Conservation (phyloP, 169 alveolate genomes). For the Eimeria sp. region DNA sequence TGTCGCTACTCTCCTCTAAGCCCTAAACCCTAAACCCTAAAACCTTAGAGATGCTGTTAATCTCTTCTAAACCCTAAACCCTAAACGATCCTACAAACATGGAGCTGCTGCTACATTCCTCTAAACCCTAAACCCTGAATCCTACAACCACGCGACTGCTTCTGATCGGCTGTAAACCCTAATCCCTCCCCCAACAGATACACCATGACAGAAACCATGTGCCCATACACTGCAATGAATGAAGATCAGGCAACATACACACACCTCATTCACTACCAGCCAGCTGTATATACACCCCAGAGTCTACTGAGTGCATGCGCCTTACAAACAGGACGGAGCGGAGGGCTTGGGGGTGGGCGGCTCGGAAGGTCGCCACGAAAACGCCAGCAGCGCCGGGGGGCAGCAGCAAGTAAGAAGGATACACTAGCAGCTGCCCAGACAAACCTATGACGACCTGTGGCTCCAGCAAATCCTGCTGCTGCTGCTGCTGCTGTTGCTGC, state of each 20-base stretch:
- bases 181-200: too few relatives aligned
- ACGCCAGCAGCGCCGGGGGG: slow-evolving; percentile 30
- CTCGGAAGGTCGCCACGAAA: slow-evolving; percentile 11
- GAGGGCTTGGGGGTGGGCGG: slow-evolving; percentile 30
- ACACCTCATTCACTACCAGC: background rate
- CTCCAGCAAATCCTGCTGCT: background rate
- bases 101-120: too few relatives aligned
- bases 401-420: slow-evolving; percentile 15
- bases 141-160: too few relatives aligned
- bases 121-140: too few relatives aligned
- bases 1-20: too few relatives aligned
- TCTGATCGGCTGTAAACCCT: too few relatives aligned
- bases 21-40: too few relatives aligned
- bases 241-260: background rate
- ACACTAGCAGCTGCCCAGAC: slow-evolving; percentile 34
- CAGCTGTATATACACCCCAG: background rate
- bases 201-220: background rate
- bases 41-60: too few relatives aligned
- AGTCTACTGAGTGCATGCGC: too few relatives aligned
- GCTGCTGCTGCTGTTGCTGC: slow-evolving; percentile 9
- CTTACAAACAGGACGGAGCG: slow-evolving; percentile 25
- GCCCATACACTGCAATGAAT: background rate
- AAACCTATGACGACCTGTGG: slow-evolving; percentile 26
- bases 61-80: too few relatives aligned
- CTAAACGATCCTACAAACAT: too few relatives aligned